Evolutionary conservation across 306 rosid species (phyloP).

Genomic region (Mimosa pudica): DNA sequence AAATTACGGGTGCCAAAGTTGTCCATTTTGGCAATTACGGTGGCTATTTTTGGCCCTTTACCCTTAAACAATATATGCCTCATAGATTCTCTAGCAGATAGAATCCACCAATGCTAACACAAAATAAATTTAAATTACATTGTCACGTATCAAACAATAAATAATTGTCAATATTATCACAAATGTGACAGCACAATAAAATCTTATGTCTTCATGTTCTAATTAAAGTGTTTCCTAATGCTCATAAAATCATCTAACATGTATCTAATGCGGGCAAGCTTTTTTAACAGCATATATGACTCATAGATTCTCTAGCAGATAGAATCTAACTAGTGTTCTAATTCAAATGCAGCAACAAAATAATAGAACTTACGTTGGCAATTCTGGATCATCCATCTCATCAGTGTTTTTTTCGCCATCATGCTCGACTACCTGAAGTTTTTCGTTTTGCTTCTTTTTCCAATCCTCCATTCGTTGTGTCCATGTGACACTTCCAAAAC

Average conservation of each 20-base stretch:
- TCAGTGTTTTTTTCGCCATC: slow-evolving; percentile 48
- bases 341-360: background rate
- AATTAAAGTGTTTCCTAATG: background rate
- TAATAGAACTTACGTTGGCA: slow-evolving; percentile 66
- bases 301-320: background rate
- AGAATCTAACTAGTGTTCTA: background rate
- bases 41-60: no score
- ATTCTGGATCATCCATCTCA: slow-evolving; percentile 64
- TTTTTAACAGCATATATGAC: background rate
- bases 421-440: slow-evolving; percentile 70
- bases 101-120: background rate
- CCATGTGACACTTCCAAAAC: slow-evolving; percentile 94
- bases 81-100: no score
- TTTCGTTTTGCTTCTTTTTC: slow-evolving; percentile 81
- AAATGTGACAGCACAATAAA: background rate
- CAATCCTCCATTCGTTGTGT: slow-evolving; percentile 91
- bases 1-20: no score
- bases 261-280: background rate
- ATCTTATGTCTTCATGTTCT: background rate
- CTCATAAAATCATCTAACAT: background rate
- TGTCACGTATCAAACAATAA: background rate
- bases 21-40: no score
- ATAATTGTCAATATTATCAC: background rate
- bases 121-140: background rate
- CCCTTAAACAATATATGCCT: background rate